phyloP scores from a whole-genome alignment of 1,284 basidiomycete species.

The Trametes versicolor region DNA sequence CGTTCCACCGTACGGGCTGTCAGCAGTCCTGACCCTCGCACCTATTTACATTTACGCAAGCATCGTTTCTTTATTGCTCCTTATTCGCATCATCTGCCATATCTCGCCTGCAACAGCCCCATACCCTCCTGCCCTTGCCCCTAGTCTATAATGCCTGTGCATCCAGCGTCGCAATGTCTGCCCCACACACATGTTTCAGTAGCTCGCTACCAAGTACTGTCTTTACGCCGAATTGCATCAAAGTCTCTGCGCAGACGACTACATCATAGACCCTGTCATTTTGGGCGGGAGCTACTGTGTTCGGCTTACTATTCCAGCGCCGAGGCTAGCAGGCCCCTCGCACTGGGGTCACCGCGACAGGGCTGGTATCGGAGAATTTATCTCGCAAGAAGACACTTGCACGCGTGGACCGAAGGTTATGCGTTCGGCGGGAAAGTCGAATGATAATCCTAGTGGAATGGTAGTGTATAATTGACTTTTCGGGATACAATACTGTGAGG shows the following conservation, averaged over 20 bases:
- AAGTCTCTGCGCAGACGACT: neutral
- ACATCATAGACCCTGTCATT: neutral
- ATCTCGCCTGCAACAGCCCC: slow-evolving; percentile 22
- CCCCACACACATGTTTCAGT: slow-evolving; percentile 2
- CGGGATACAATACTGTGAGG: slow-evolving; percentile 18
- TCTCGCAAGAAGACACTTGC: neutral
- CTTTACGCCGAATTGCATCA: slow-evolving; percentile 2
- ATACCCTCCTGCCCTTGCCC: neutral
- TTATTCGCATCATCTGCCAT: slow-evolving; percentile 33
- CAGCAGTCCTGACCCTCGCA: neutral
- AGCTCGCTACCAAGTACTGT: neutral
- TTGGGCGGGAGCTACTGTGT: neutral
- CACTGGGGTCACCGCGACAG: neutral
- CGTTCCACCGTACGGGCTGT: neutral
- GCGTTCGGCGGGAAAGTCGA: neutral
- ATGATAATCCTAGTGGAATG: neutral
- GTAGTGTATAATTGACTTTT: slow-evolving; percentile 26
- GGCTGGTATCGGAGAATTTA: neutral
- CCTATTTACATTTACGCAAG: slow-evolving; percentile 33
- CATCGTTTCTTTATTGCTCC: slow-evolving; percentile 41
- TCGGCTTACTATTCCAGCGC: neutral
- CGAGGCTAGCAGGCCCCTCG: neutral
- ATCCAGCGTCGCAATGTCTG: slow-evolving; percentile 1
- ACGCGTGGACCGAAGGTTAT: too few species aligned
- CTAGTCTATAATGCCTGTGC: neutral